phyloP scores from a whole-genome alignment of 1,284 basidiomycete species.

The Anthracocystis walkeri region DNA sequence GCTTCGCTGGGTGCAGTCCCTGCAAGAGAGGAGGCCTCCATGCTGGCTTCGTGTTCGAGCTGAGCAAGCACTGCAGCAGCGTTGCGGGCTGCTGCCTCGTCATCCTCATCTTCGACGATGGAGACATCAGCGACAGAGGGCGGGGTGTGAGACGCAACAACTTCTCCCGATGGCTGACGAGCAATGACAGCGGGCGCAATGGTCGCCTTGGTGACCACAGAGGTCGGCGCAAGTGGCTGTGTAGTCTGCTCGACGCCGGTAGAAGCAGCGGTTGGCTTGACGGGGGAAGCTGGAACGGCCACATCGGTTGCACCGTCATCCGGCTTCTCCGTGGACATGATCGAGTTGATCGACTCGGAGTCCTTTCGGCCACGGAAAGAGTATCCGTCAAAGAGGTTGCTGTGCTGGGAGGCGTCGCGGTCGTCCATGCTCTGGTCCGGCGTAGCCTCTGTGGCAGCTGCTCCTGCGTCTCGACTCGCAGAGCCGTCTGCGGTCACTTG shows the following conservation, averaged over 20 bases:
- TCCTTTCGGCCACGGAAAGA: slow-evolving; percentile 64
- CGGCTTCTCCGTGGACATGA: slow-evolving; percentile 29
- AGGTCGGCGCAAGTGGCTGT: slow-evolving; percentile 1
- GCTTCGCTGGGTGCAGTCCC: slow-evolving; percentile 19
- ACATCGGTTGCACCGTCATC: slow-evolving; percentile 25
- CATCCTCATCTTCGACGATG: slow-evolving; percentile 56
- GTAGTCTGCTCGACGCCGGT: background rate
- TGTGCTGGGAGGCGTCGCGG: slow-evolving; percentile 29
- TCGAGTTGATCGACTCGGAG: slow-evolving; percentile 58
- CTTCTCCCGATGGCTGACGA: slow-evolving; percentile 11
- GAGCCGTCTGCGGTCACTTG: slow-evolving; percentile 26
- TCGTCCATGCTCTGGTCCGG: slow-evolving; percentile 48
- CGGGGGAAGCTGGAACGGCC: slow-evolving; percentile 14
- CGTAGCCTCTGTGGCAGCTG: slow-evolving; percentile 13
- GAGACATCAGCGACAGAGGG: slow-evolving; percentile 22
- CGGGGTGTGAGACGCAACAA: background rate
- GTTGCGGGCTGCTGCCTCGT: slow-evolving; percentile 54
- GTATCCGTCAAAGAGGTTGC: slow-evolving; percentile 63
- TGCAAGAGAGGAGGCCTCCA: slow-evolving; percentile 29
- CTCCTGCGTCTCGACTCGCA: slow-evolving; percentile 4
- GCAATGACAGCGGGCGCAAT: slow-evolving; percentile 21
- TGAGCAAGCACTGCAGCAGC: slow-evolving; percentile 62
- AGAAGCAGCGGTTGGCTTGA: slow-evolving; percentile 8
- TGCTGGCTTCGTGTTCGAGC: slow-evolving; percentile 55
- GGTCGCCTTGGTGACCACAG: slow-evolving; percentile 15